Percentiles rank a stretch among this genome's conserved stretches.
phyloP scores from a whole-genome alignment of 345 rosid genomes.

The Rhizophora apiculata region DNA sequence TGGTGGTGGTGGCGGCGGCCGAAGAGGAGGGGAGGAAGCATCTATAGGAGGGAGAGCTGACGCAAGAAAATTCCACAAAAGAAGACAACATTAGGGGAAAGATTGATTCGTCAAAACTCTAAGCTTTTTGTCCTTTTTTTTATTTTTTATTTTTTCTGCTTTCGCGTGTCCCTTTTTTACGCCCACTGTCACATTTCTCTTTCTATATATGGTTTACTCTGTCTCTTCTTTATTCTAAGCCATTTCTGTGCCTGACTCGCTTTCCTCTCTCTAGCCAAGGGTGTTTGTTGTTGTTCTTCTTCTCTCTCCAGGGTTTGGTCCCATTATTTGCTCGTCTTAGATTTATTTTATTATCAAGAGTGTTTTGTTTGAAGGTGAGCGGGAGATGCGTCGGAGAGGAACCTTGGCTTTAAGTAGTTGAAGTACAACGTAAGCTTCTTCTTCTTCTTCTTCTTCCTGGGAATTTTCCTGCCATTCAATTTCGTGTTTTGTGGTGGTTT shows the following conservation, averaged over 20 bases:
- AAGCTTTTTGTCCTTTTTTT: background rate
- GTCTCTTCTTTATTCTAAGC: background rate
- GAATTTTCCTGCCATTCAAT: background rate
- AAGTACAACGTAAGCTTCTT: slow-evolving; percentile 24
- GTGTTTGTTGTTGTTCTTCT: background rate
- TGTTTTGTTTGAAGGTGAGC: slow-evolving; percentile 13
- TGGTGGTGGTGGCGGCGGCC: background rate
- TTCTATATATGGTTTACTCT: slow-evolving; percentile 14
- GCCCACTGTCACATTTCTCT: slow-evolving; percentile 29
- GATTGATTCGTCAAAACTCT: background rate
- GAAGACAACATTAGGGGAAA: slow-evolving; percentile 4
- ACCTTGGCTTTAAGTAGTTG: slow-evolving; percentile 18
- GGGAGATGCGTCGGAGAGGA: slow-evolving; percentile 24
- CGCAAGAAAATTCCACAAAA: slow-evolving; percentile 22
- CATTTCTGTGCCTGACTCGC: background rate
- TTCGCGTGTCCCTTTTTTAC: slow-evolving; percentile 37
- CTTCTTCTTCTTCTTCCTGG: background rate
- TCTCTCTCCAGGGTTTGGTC: slow-evolving; percentile 8
- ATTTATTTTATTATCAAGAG: background rate
- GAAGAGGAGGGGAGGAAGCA: background rate
- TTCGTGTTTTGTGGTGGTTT: too few species aligned
- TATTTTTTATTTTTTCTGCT: background rate
- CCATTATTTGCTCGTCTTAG: background rate
- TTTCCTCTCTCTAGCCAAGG: slow-evolving; percentile 8
- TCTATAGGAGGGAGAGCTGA: slow-evolving; percentile 8